Base-by-base conservation (phyloP, 306 rosid genomes). In the Amphicarpaea edgeworthii region DNA sequence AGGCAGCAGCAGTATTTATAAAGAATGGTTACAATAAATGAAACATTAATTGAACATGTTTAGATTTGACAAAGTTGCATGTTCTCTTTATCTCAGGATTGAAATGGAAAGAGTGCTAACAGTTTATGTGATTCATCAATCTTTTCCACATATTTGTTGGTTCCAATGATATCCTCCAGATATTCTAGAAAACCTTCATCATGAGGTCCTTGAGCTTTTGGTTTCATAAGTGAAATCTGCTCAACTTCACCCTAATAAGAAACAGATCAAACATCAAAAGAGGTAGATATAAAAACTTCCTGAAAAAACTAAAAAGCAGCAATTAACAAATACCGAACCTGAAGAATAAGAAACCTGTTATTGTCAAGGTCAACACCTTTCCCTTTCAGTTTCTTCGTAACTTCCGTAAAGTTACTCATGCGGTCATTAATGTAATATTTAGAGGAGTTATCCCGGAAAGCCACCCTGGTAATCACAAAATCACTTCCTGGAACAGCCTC, bases 171-270 rank as follows among this genome's bases (percentile, higher is more conserved):
- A 73, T 95, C 99, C 83, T 95, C 99, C 2, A 95, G 88, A 87
- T 95, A 95, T 82, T 95, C 99, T 76, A 95, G 93, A 83, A 95
- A 95, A 38, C 99, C 97, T 79, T 92, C 99, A 83, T 95, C 99
- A 57, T 95, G 98, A 63, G 95, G 90, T 68, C 98, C 98, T 87
- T 94, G 98, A 71, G 95, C 91, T 84, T 94, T 94, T 73, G 98
- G 98, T 82, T 92, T 94, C 98, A 94, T 92, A 60, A 94, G 82
- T 28, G 98, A 94, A 86, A 95, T 95, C 82, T 92, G 99, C 82
- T 95, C 99, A 14, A 95, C 99, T 73, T 95, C 97, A 47, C 99
- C 99, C 97, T 95, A 81, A 75, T 14, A 81, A 74, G 60, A 67
- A 78, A 80, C 78, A 80, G 50, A 62, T 53, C 70, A 85, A 75